Base-by-base conservation (phyloP, 306 rosid genomes). In the Amphicarpaea edgeworthii region DNA sequence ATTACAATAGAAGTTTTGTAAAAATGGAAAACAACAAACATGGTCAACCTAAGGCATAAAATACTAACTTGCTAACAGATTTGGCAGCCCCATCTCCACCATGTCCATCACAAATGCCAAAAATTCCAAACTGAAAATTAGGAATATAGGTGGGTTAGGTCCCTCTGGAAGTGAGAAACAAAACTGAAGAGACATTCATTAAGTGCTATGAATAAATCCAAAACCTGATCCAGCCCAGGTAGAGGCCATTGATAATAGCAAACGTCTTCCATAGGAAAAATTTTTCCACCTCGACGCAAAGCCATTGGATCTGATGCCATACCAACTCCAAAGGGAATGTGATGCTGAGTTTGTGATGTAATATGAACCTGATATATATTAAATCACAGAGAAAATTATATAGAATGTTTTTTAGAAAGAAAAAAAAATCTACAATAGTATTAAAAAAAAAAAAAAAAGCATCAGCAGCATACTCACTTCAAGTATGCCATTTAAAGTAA, bases 261-360 rank as follows among this genome's bases (percentile, higher is more conserved):
- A 65, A 96, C 94, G 77, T 96, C 99, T 86, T 96, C 99, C 99
- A 96, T 96, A n/a, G 94, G 85, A 60, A 88, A 85, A 81, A 85
- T 89, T 78, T 91, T 96, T 47, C 87, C 98, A 82, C 99, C 99
- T 75, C 93, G 92, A 60, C 96, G 99, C 78, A 93, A 28, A 83
- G 99, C 85, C 98, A 96, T 96, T 42, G 99, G 97, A 88, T 93
- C 99, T 45, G 99, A 89, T 54, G 93, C 94, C 83, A 96, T 34
- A 68, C 99, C 99, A 85, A 93, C 86, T 82, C 94, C 93, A 83
- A 93, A 90, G 37, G 97, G 97, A 65, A 89, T 67, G 78, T 76
- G 89, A 79, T 73, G 82, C 77, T 69, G 86, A 72, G 62, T 84
- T 85, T 84, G 87, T 2, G 97, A 77, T 43, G 93, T 50, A 76